Percentiles rank a stretch among this genome's conserved stretches.
phyloP scores from a whole-genome alignment of 2,329 filamentous ascomycete species.

The Fusarium sp. region DNA sequence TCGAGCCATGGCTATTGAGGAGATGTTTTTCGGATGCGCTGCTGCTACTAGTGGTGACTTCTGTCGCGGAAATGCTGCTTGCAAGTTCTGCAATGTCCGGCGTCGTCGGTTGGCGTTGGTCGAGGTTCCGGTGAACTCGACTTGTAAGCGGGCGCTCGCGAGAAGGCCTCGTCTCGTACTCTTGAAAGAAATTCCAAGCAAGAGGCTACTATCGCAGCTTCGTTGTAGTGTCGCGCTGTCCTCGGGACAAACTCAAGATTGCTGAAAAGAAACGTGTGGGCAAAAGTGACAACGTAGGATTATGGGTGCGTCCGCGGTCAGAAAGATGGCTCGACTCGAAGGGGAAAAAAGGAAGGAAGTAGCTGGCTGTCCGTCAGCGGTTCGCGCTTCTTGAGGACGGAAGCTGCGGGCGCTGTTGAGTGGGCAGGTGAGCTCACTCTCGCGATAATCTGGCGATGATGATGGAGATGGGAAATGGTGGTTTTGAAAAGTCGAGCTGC shows the following conservation, averaged over 20 bases:
- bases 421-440: constrained; percentile 34
- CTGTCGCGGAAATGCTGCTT: neutral
- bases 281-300: constrained; percentile 19
- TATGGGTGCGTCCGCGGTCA: constrained; percentile 10
- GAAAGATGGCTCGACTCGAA: constrained; percentile 4
- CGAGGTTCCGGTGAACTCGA: neutral
- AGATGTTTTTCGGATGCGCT: constrained; percentile 10
- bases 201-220: constrained; percentile 1
- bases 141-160: constrained; percentile 1
- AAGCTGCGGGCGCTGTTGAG: constrained; percentile 14
- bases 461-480: constrained; percentile 37
- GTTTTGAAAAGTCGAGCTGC: constrained; percentile 39
- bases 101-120: constrained; percentile 16
- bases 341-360: neutral
- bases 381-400: constrained; percentile 11
- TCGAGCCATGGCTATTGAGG: constrained; percentile 48
- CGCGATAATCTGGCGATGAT: constrained; percentile 36
- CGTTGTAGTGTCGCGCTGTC: neutral
- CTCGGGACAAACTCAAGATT: constrained; percentile 7
- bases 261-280: constrained; percentile 18
- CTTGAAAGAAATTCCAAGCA: constrained; percentile 7
- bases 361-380: neutral
- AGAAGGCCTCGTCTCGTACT: neutral
- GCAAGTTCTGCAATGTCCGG: constrained; percentile 14
- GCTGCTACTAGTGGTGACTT: neutral